Base-by-base conservation (phyloP, 2,329 filamentous ascomycete species). In the Nothophaeocryptopus gaeumannii region DNA sequence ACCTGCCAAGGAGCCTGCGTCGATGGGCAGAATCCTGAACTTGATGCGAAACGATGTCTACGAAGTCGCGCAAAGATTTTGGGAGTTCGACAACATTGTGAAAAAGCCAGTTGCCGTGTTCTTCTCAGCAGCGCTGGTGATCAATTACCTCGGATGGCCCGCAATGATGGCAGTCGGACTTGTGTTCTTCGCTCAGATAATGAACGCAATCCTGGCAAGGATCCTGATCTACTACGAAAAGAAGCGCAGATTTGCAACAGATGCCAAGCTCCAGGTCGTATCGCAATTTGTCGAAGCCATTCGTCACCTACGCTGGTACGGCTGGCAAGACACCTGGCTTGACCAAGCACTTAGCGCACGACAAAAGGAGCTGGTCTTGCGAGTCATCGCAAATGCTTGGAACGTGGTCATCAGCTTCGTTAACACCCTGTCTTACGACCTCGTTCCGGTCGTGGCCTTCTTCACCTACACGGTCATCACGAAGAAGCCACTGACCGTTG, bases 1-100 rank as follows among this genome's bases (percentile, higher is more conserved):
- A 67, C 47, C 53, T 51, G 20, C 62, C 9, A 77, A 78, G 48
- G 73, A 79, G 47, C 80, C 86, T 2, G 89, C 90, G 0, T 89
- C 88, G 0, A 92, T 91, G 70, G 90, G 90, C 7, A 95, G 95
- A 64, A 93, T 96, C 44, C 79, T 96, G 53, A 96, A 95, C 61
- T 71, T 96, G 2, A 87, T 95, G 75, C 84, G 89, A 33, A 77
- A 77, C 51, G 88, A 93, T 65, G 88, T 86, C 0, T 93, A 92
- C 63, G 86, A 91, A 64, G 82, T 92, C 34, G 81, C 88, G 2
- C 88, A 92, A 62, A 69, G 74, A 37, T 93, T 96, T 61, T 96
- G 90, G 90, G 90, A 96, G 53, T 87, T 93, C 45, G 79, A 86
- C 2, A 76, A 76, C n/a, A 73, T 96, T 1, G 73, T 95, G 35